Evolutionary conservation across 2,329 filamentous ascomycete species (phyloP), one percentile per base, ranked within the genome.

Genomic region (Sporothrix curviconia): DNA sequence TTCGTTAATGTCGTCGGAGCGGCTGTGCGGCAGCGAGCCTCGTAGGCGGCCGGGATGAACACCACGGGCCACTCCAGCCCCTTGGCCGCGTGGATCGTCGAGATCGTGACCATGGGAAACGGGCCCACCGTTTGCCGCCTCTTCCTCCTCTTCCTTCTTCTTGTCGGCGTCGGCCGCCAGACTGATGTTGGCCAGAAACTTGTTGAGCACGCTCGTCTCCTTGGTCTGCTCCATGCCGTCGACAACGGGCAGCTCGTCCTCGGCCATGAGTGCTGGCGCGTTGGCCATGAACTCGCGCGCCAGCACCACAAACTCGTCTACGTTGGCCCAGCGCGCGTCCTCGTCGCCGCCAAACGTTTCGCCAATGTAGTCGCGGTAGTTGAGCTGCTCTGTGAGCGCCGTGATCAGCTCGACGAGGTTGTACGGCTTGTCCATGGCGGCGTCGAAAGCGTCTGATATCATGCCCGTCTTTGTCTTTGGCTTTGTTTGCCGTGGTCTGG

Each of bases 61-160:
- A 97, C 90, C 1, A 96, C 80, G 0, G 92, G 92, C 94, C 94
- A 99, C 70, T 99, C 92, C 1, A 99, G 78, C 3, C 92, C 92
- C 71, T 99, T 99, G 3, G 92, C 90, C 0, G 92, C 91, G 68
- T 99, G 92, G 11, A 99, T 96, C 0, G 92, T 99, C 6, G 91
- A 96, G 24, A 99, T 90, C 0, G 92, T 96, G 19, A 97, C 83
- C 64, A 89, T 78, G 2, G 81, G 76, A 28, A 50, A 3, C 6
- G 47, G 19, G n/a, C n/a, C n/a, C n/a, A n/a, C n/a, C n/a, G n/a
- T 77, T 80, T n/a, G 42, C 28, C 43, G 22, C 3, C 22, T 17
- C 39, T 25, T 32, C 30, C 76, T 76, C 54, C 15, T 81, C 78
- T 22, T 78, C 77, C 80, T n/a, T n/a, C 3, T 84, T 80, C 17